Percentiles rank a stretch among this genome's conserved stretches.
These are phyloP conservation scores for Pseudomonodictys pantanalensis DNA, from an alignment of 495 filamentous ascomycete genomes.

Conservation along the genomic window DNA sequence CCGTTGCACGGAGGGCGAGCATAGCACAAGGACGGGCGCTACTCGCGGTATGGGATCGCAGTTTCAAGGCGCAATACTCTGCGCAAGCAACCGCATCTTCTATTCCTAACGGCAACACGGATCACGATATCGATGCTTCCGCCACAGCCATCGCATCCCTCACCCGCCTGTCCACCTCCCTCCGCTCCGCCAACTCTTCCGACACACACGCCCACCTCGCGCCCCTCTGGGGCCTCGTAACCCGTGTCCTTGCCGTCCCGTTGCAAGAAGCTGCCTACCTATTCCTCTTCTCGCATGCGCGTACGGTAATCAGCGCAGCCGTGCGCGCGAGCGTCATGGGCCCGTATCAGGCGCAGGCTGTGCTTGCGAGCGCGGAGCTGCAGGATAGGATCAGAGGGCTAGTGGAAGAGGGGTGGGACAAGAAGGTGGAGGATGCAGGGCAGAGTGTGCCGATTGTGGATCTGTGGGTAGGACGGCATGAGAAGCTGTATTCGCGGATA, in stretches of 20 bases:
- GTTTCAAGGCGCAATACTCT: slow-evolving; percentile 48
- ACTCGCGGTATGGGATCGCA: slow-evolving; percentile 83
- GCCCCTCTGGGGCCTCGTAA: slow-evolving; percentile 76
- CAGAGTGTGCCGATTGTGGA: slow-evolving; percentile 85
- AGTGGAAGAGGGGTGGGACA: slow-evolving; percentile 58
- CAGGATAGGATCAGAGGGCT: slow-evolving; percentile 60
- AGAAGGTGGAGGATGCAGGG: slow-evolving; percentile 69
- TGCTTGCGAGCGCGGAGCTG: slow-evolving; percentile 66
- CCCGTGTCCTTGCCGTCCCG: slow-evolving; percentile 58
- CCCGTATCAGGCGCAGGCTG: slow-evolving; percentile 84
- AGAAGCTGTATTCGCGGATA: slow-evolving; percentile 91
- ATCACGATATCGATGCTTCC: not conserved
- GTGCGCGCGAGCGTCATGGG: slow-evolving; percentile 87
- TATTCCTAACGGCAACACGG: not conserved
- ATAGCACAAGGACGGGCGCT: slow-evolving; percentile 82
- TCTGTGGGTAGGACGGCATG: slow-evolving; percentile 92
- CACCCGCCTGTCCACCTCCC: slow-evolving; percentile 23
- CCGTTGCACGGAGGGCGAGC: slow-evolving; percentile 81
- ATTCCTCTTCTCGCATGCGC: slow-evolving; percentile 83
- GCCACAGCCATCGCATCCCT: slow-evolving; percentile 12
- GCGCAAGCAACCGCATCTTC: not conserved
- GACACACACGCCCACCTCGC: slow-evolving; percentile 62
- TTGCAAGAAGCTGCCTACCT: slow-evolving; percentile 71
- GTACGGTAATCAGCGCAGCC: slow-evolving; percentile 82
- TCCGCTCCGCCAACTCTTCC: slow-evolving; percentile 20